Base-by-base conservation (phyloP, 176 grass and related monocot genomes). In the Miscanthus lutarioriparius region DNA sequence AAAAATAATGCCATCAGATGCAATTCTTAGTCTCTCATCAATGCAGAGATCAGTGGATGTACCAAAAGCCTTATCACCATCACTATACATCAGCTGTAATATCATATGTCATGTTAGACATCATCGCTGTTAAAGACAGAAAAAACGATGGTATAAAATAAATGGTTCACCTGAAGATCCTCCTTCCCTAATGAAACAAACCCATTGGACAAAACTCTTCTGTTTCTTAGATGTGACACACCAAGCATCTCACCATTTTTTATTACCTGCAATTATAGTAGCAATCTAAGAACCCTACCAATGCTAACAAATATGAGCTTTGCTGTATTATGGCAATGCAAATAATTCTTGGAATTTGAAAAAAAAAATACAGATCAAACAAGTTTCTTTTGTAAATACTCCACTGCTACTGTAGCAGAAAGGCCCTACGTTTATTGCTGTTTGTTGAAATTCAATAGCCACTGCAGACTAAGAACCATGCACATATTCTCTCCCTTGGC, bases 221-320 rank as follows among this genome's bases (percentile, higher is more conserved):
- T 95, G 80, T 91, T 99, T 84, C 96, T 90, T 70, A 99, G 86
- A 85, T 99, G 96, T 71, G 96, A 99, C 56, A 99, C 96, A 69
- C 96, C 93, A 87, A 99, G 93, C 96, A 99, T 99, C 83, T 99
- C 96, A 28, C 96, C 96, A 4, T 99, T 99, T 86, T 96, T 99
- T 64, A 99, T 99, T 72, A 99, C 96, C 96, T 99, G 89, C 41
- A 87, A 89, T 30, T 39, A 86, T 49, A 77, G 80, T 45, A 84
- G 54, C 28, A 86, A 77, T 79, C 13, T 89, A 81, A 85, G 88
- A 86, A 86, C 38, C 54, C 36, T 58, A 66, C 28, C 32, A 22
- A 37, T 79, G 6, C 43, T 33, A 75, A 22, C 36, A 77, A 39
- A n/a, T 10, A 48, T 74, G 70, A 58, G 38, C 22, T 74, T 45